Conservation (phyloP, 768 basidiomycete species). For the Daedaleopsis sinensis region DNA sequence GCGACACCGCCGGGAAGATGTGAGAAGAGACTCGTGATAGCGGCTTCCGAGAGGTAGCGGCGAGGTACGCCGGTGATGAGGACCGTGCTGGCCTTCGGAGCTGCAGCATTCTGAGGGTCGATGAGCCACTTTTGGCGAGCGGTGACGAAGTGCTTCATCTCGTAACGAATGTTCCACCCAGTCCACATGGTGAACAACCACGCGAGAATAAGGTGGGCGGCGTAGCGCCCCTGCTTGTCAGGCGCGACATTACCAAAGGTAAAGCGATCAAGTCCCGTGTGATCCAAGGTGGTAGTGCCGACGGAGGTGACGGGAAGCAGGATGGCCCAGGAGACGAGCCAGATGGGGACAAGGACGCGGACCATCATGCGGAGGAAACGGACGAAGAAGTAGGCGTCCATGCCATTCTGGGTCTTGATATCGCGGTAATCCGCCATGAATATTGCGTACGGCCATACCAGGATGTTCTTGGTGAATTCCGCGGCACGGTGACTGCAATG, state of each 20-base stretch:
- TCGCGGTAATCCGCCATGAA: slow-evolving; percentile 62
- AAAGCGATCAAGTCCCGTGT: slow-evolving; percentile 66
- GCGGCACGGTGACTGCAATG: slow-evolving; percentile 48
- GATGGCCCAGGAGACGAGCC: slow-evolving; percentile 86
- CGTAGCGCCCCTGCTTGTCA: slow-evolving; percentile 58
- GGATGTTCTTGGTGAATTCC: slow-evolving; percentile 50
- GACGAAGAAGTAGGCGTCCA: slow-evolving; percentile 94
- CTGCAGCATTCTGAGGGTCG: slow-evolving; percentile 67
- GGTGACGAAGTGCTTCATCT: slow-evolving; percentile 80
- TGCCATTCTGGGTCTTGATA: slow-evolving; percentile 71
- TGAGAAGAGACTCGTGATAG: slow-evolving; percentile 70
- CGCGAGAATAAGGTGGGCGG: slow-evolving; percentile 76
- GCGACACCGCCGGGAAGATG: slow-evolving; percentile 89
- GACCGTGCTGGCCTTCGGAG: slow-evolving; percentile 88
- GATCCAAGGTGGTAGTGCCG: slow-evolving; percentile 46
- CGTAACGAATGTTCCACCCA: slow-evolving; percentile 75
- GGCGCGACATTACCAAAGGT: slow-evolving; percentile 78
- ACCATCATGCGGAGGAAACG: slow-evolving; percentile 87
- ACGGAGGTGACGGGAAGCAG: slow-evolving; percentile 77
- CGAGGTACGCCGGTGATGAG: slow-evolving; percentile 88
- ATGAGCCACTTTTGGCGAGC: slow-evolving; percentile 85
- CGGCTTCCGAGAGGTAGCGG: slow-evolving; percentile 71
- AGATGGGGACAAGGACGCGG: slow-evolving; percentile 85
- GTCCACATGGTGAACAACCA: slow-evolving; percentile 87
- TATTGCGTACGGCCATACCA: slow-evolving; percentile 71